Conservation (phyloP, 192 early-diverging fungal species). For the Coemansia sp. region DNA sequence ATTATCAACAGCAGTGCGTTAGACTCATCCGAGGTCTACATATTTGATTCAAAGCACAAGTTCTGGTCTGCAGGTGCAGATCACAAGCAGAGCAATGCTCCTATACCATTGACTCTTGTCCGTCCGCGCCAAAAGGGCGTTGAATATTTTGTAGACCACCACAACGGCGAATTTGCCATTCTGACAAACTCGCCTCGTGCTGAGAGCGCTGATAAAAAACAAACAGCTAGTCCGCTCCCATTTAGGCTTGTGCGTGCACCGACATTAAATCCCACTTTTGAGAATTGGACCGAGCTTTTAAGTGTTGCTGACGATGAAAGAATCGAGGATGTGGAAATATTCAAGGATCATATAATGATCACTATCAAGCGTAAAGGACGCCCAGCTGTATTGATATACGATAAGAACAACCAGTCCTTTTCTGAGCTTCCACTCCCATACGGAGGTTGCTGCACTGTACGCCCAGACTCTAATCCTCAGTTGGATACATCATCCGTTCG, state of each 20-base stretch:
- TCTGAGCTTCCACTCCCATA: conserved; percentile 37
- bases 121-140: conserved; percentile 59
- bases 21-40: conserved; percentile 66
- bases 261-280: conserved; percentile 32
- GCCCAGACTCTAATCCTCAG: conserved; percentile 62
- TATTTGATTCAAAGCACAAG: conserved; percentile 50
- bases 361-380: conserved; percentile 38
- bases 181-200: conserved; percentile 43
- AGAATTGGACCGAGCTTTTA: conserved; percentile 64
- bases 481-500: conserved; percentile 50
- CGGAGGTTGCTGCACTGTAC: conserved; percentile 55
- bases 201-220: conserved; percentile 17
- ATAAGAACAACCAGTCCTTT: conserved; percentile 12
- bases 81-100: background rate
- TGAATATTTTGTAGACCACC: conserved; percentile 80
- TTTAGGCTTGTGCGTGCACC: conserved; percentile 64
- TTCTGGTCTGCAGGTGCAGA: conserved; percentile 15
- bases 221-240: conserved; percentile 45
- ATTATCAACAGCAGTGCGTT: conserved; percentile 72
- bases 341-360: conserved; percentile 51
- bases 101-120: conserved; percentile 43
- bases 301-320: conserved; percentile 59
- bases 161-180: conserved; percentile 55
- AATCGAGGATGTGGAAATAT: conserved; percentile 79
- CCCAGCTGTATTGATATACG: conserved; percentile 42